phyloP scores from a whole-genome alignment of 2,329 filamentous ascomycete species.

The Mariannaea sp. region DNA sequence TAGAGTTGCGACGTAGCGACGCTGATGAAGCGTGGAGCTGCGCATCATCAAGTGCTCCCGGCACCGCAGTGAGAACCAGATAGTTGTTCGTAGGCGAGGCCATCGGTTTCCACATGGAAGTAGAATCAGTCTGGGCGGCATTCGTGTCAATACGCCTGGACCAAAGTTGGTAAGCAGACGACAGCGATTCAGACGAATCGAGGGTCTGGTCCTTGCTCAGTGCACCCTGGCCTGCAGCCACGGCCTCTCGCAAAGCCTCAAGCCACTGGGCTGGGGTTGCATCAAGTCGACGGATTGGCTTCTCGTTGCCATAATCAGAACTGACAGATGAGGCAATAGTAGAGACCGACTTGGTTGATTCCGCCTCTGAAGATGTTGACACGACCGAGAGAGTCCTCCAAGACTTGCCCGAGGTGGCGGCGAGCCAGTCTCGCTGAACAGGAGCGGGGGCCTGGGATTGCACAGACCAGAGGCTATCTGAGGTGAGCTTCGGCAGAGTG shows the following conservation, averaged over 20 bases:
- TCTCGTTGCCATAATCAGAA: constrained; percentile 18
- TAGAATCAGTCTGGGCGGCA: neutral
- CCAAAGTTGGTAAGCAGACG: constrained; percentile 34
- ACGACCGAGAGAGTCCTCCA: constrained; percentile 28
- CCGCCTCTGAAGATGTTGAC: constrained; percentile 23
- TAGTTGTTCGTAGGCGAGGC: constrained; percentile 22
- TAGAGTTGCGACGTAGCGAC: constrained; percentile 31
- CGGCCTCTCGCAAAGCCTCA: constrained; percentile 43
- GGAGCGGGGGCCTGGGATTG: constrained; percentile 23
- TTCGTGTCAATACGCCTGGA: constrained; percentile 24
- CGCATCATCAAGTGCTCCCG: constrained; percentile 26
- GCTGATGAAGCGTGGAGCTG: constrained; percentile 26
- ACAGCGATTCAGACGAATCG: constrained; percentile 19
- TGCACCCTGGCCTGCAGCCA: constrained; percentile 22
- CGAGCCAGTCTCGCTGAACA: constrained; percentile 31
- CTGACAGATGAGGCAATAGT: constrained; percentile 32
- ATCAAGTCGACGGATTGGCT: constrained; percentile 25
- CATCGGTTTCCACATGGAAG: constrained; percentile 32
- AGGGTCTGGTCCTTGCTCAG: constrained; percentile 12
- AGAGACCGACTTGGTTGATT: constrained; percentile 22
- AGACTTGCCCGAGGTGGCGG: constrained; percentile 25
- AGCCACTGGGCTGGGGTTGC: constrained; percentile 44
- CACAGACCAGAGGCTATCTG: constrained; percentile 45
- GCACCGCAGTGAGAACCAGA: constrained; percentile 27
- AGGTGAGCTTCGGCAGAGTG: constrained; percentile 39